phyloP scores from a whole-genome alignment of 371 early-diverging fungal genomes.

The Saksenaea vasiformis region DNA sequence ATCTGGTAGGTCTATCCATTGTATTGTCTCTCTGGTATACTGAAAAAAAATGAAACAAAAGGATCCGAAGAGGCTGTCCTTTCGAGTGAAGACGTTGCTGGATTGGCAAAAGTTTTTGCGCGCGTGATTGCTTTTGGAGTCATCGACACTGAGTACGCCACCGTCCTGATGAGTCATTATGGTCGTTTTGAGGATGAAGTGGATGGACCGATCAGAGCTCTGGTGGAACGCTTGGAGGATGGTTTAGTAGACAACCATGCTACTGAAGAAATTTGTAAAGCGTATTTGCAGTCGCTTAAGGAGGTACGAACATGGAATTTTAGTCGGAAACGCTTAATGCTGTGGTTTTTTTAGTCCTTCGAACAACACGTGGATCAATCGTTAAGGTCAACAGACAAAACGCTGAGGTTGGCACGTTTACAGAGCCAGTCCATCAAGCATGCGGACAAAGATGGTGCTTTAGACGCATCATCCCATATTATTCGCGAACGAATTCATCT shows the following conservation, averaged over 20 bases:
- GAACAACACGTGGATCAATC: constrained; percentile 24
- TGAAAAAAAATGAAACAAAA: too few species aligned
- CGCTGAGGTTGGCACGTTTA: constrained; percentile 35
- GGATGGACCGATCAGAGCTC: constrained; percentile 52
- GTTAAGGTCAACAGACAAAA: constrained; percentile 34
- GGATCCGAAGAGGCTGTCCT: not conserved
- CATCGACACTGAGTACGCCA: constrained; percentile 42
- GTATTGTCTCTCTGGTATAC: not conserved
- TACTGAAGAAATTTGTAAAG: constrained; percentile 29
- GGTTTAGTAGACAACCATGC: constrained; percentile 27
- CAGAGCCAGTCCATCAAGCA: constrained; percentile 22
- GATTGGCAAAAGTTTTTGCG: constrained; percentile 28
- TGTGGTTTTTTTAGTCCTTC: constrained; percentile 28
- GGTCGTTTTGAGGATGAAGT: constrained; percentile 40
- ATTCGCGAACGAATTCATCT: constrained; percentile 41
- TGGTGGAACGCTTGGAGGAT: constrained; percentile 44
- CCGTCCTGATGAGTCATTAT: constrained; percentile 41
- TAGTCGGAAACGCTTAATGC: not conserved
- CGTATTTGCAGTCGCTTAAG: constrained; percentile 45
- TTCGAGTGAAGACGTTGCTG: not conserved
- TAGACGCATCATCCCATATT: constrained; percentile 25
- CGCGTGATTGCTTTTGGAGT: constrained; percentile 43
- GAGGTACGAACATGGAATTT: constrained; percentile 27
- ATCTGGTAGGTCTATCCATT: not conserved
- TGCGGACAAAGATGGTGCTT: constrained; percentile 18